Evolutionary conservation across 495 filamentous ascomycete species (phyloP), one percentile per base, ranked within the genome.

Genomic region (Penicilliopsis zonata): DNA sequence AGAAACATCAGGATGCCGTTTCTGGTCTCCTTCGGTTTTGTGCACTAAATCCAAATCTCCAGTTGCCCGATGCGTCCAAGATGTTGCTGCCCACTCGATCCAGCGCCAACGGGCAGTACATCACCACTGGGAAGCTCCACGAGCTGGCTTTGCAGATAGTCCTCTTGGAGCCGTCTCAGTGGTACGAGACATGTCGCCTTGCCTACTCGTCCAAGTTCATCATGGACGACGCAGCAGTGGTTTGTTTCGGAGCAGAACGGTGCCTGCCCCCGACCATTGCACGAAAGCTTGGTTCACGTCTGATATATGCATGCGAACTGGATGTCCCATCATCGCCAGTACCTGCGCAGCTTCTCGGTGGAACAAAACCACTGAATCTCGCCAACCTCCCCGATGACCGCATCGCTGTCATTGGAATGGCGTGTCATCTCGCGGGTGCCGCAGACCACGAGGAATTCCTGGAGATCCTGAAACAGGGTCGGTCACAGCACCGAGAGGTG

Each of bases 391-490:
- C 33, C n/a, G 33, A 34, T 5, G 10, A 55, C 19, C 42, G 42
- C 10, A 45, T 68, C 14, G 63, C 63, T 1, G 42, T 66, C 15
- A 46, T 61, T 23, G 63, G 63, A 9, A 61, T 66, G 57, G 56
- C 55, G 1, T 61, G 59, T 33, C 42, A 49, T 10, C 50, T 55
- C 26, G 52, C 62, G 0, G 44, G 49, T 3, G 62, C 55, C 1
- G 56, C 63, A 15, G 49, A 45, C 3, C 6, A 57, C 1, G 55
- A 62, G n/a, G 55, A 54, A 16, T 52, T 69, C 31, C 66, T 62
- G 53, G 21, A 56, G 7, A 31, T 69, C 9, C 26, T 66, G 0
- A 24, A 34, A 31, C 12, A 24, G 10, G 56, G 56, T 9, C 13
- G 13, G 20, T 44, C 28, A 14, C 21, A 28, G 13, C n/a, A 38